A percentile compares a stretch with the other conserved stretches of the same genome.
phyloP scores from a whole-genome alignment of 2,329 filamentous ascomycete species.

The Dactylella cylindrospora region DNA sequence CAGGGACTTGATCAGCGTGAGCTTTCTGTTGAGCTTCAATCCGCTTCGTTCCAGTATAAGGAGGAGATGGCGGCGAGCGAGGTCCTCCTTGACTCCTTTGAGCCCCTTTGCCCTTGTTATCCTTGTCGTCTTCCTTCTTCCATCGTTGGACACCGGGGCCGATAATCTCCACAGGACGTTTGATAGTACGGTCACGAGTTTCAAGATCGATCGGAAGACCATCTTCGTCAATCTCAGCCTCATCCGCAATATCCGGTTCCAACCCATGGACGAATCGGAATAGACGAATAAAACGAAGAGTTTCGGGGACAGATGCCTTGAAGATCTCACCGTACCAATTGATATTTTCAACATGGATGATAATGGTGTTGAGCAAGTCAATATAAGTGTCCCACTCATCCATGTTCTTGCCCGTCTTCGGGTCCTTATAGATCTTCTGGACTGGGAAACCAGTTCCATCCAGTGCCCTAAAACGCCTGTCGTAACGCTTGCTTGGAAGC shows the following conservation, averaged over 20 bases:
- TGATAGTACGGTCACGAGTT: slow-evolving; percentile 30
- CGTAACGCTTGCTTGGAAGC: slow-evolving; percentile 22
- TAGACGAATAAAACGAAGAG: slow-evolving; percentile 20
- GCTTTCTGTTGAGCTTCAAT: too few species aligned
- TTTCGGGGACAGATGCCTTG: slow-evolving; percentile 22
- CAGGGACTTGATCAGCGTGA: too few species aligned
- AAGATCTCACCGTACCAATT: slow-evolving; percentile 37
- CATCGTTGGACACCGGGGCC: slow-evolving; percentile 20
- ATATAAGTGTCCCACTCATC: slow-evolving; percentile 40
- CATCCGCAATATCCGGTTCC: slow-evolving; percentile 28
- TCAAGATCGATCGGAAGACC: slow-evolving; percentile 16
- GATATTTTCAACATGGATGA: slow-evolving; percentile 14
- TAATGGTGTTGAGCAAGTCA: slow-evolving; percentile 14
- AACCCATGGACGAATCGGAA: slow-evolving; percentile 36
- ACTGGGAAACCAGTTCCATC: slow-evolving; percentile 16
- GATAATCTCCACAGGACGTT: slow-evolving; percentile 21
- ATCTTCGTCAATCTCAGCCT: slow-evolving; percentile 24
- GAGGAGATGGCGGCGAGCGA: too few species aligned
- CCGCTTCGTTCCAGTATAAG: too few species aligned
- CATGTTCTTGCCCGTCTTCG: slow-evolving; percentile 31
- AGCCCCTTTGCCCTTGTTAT: too few species aligned
- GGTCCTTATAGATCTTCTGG: slow-evolving; percentile 39
- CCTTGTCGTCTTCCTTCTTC: too few species aligned
- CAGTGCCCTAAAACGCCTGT: slow-evolving; percentile 18
- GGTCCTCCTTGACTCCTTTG: too few species aligned